phyloP scores from a whole-genome alignment of 495 filamentous ascomycete genomes.

The Pseudoneurospora amorphoporcata region DNA sequence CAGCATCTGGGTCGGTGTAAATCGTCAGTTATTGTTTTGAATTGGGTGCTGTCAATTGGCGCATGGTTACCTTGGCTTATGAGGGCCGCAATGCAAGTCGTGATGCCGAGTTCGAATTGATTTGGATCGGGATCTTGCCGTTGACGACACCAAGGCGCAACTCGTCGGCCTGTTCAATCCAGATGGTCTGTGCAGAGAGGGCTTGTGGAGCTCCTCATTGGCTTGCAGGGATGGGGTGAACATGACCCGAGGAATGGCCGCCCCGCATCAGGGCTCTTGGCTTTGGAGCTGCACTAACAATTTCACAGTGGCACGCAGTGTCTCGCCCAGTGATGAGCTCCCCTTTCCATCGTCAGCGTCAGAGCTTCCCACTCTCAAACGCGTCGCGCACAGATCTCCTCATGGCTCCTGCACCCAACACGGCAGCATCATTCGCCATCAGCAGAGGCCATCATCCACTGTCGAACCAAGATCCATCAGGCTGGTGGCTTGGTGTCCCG shows the following conservation, averaged over 20 bases:
- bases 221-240: slow-evolving; percentile 6
- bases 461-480: not conserved
- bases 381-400: not conserved
- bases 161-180: slow-evolving; percentile 1
- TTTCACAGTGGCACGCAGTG: not conserved
- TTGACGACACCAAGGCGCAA: slow-evolving; percentile 10
- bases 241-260: not conserved
- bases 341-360: not conserved
- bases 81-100: slow-evolving; percentile 19
- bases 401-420: not conserved
- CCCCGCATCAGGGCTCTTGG: not conserved
- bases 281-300: not conserved
- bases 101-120: slow-evolving; percentile 10
- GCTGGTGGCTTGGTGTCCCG: not conserved
- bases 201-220: slow-evolving; percentile 12
- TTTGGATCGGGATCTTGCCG: slow-evolving; percentile 8
- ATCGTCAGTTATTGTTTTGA: not conserved
- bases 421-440: slow-evolving; percentile 17
- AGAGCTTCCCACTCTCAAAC: not conserved
- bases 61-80: slow-evolving; percentile 15
- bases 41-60: not conserved
- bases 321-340: not conserved
- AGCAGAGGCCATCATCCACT: slow-evolving; percentile 2
- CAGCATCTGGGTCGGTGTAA: slow-evolving; percentile 42
- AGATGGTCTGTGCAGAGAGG: not conserved